phyloP scores from a whole-genome alignment of 768 basidiomycete genomes.

The Sistotremastrum suecicum region DNA sequence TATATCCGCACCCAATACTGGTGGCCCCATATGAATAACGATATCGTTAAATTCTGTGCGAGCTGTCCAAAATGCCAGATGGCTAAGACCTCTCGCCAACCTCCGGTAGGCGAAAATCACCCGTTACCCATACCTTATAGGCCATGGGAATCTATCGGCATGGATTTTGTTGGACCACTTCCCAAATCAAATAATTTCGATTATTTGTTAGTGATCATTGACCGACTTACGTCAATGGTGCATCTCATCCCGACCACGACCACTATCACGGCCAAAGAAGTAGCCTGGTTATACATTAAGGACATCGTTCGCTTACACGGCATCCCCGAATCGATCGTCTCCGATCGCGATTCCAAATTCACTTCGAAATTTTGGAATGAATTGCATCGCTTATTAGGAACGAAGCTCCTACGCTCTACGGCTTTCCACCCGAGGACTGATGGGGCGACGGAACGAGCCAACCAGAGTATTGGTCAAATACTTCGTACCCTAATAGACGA shows the following conservation, averaged over 20 bases:
- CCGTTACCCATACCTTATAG: conserved; percentile 15
- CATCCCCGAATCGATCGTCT: conserved; percentile 16
- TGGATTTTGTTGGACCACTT: conserved; percentile 28
- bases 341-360: conserved; percentile 22
- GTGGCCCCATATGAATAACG: conserved; percentile 16
- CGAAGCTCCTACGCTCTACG: conserved; percentile 20
- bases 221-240: conserved; percentile 8
- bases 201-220: conserved; percentile 18
- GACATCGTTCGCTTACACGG: conserved; percentile 10
- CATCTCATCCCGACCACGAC: conserved; percentile 7
- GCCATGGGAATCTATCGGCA: conserved; percentile 25
- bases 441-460: conserved; percentile 14
- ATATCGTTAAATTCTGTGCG: conserved; percentile 10
- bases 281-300: conserved; percentile 4
- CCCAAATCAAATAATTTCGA: conserved; percentile 12
- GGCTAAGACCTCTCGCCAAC: conserved; percentile 6
- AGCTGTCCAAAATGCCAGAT: conserved; percentile 11
- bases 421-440: conserved; percentile 29
- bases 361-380: conserved; percentile 21
- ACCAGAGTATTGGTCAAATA: conserved; percentile 17
- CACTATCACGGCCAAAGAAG: conserved; percentile 1
- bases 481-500: conserved; percentile 11
- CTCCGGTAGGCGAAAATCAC: conserved; percentile 6
- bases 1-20: conserved; percentile 22
- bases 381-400: conserved; percentile 15